Base-by-base conservation (phyloP, 768 basidiomycete genomes). In the Punctularia strigosozonata region DNA sequence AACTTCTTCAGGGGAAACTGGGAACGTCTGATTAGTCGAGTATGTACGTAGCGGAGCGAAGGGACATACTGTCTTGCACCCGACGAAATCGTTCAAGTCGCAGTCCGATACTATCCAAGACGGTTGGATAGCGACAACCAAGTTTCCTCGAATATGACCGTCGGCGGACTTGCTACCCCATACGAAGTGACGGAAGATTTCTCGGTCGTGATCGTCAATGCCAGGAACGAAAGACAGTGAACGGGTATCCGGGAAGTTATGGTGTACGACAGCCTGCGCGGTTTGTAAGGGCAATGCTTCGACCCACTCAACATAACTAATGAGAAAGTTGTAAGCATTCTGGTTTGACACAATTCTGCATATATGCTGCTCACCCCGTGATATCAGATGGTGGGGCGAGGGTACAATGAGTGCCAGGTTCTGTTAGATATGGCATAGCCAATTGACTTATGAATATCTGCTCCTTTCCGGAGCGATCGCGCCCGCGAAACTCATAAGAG, bases 271-370 rank as follows among this genome's bases (percentile, higher is more conserved):
- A 21, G 62, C 58, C 47, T 71, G 68, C 12, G 63, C 60, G 6
- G 70, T 77, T 48, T 65, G 62, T 18, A 80, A 51, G 4, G 75
- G 73, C 34, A 72, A 61, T 40, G 62, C 62, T 20, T 64, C 62
- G 13, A 76, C 46, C 75, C 75, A 77, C 19, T 59, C 52, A 18
- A 57, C 51, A 28, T 75, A 51, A 22, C 75, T 77, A 37, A 17
- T 21, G 18, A 21, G 24, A 21, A 12, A 39, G 17, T 39, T 26
- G 25, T 7, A 33, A 26, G 12, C 17, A 17, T 15, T n/a, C n/a
- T n/a, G n/a, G n/a, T n/a, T n/a, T n/a, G n/a, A n/a, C n/a, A n/a
- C n/a, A n/a, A n/a, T n/a, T n/a, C n/a, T n/a, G n/a, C n/a, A n/a
- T n/a, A n/a, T n/a, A n/a, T n/a, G n/a, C n/a, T n/a, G n/a, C n/a